Percentiles rank a stretch among this genome's conserved stretches.
These are phyloP conservation scores for Smallanthus sonchifolius DNA, from an alignment of 129 eudicot genomes.

Conservation along the genomic window DNA sequence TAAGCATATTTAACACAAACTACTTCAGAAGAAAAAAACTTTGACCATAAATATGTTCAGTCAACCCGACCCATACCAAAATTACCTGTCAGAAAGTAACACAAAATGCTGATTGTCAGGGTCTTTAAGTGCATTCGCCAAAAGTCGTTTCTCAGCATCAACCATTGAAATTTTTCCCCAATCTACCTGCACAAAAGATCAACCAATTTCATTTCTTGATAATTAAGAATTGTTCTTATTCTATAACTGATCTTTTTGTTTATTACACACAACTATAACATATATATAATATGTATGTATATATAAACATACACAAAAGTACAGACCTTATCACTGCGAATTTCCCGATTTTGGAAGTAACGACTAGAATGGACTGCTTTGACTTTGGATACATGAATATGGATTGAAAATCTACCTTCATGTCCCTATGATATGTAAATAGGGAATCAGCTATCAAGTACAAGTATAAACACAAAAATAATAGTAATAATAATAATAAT, in stretches of 20 bases:
- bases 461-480: not conserved
- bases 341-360: conserved; percentile 67
- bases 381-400: conserved; percentile 86
- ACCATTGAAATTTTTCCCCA: conserved; percentile 99
- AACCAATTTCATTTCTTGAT: conserved; percentile 2
- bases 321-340: conserved; percentile 86
- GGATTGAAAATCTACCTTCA: conserved; percentile 87
- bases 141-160: conserved; percentile 92
- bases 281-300: not conserved
- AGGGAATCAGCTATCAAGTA: not conserved
- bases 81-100: conserved; percentile 90
- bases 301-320: not conserved
- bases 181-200: conserved; percentile 55
- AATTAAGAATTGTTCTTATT: not conserved
- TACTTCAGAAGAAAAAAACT: not conserved
- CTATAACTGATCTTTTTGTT: not conserved
- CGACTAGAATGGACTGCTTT: conserved; percentile 81
- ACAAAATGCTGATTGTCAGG: conserved; percentile 93
- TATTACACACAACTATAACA: not conserved
- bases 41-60: not conserved
- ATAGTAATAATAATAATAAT: no score
- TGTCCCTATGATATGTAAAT: conserved; percentile 52
- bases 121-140: conserved; percentile 83
- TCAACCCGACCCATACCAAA: not conserved
- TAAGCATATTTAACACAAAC: not conserved